Base-by-base conservation (phyloP, 2,329 filamentous ascomycete genomes). In the Fusarium redolens region DNA sequence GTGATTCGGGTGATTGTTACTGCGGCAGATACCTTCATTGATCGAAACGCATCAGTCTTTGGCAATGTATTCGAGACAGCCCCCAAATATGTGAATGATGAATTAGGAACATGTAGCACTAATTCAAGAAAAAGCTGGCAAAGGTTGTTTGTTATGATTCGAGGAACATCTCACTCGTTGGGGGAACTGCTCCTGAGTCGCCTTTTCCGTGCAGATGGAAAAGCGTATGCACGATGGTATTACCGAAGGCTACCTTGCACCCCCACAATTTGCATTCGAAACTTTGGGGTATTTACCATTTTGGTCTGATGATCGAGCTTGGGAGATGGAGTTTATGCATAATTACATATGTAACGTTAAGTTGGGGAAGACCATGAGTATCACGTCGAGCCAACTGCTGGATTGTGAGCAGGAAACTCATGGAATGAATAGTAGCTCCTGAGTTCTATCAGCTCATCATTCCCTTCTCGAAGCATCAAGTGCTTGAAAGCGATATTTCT, bases 51-150 rank as follows among this genome's bases (percentile, higher is more conserved):
- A 15, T 0, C n/a, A 13, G 6, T 20, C 28, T 7, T 31, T 15
- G 4, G 18, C 0, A 9, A 12, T 14, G 13, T 18, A 33, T 5
- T 7, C 2, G 4, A 17, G 37, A 28, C 9, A 20, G 15, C 50
- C 50, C 50, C 50, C 50, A 40, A 52, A 28, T 28, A 28, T 14
- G 13, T 1, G 37, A 15, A 28, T 4, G 4, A 2, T 4, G 15
- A 33, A 17, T 7, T 7, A 13, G 14, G 10, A 9, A 5, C 28
- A 33, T 14, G 10, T 3, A 10, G 4, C 0, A 22, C 4, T 18
- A 18, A 3, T 3, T 9, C 12, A 2, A 4, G 0, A 22, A 22
- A 10, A 1, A 20, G 0, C 12, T 7, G 11, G 18, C 0, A 28
- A 0, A 15, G 20, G 3, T 18, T 28, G 20, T 14, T 20, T 20